Conservation (phyloP, 1,139 yeast genomes). For the Yamadazyma aaseri region DNA sequence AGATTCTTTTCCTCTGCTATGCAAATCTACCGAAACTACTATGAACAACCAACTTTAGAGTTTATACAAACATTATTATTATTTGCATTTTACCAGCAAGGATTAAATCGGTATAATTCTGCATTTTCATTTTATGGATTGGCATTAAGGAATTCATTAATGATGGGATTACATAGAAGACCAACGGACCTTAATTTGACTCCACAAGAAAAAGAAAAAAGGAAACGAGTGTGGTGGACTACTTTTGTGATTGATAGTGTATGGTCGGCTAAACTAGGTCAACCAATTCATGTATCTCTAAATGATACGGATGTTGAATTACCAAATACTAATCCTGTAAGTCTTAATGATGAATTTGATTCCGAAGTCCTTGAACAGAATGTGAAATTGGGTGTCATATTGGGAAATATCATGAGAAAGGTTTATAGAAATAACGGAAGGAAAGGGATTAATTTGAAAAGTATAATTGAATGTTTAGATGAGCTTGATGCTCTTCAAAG, state of each 20-base stretch:
- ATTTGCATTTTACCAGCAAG: conserved; percentile 15
- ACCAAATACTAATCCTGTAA: conserved; percentile 8
- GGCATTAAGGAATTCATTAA: conserved; percentile 12
- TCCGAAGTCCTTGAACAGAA: conserved; percentile 8
- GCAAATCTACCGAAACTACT: conserved; percentile 11
- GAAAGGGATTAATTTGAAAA: conserved; percentile 10
- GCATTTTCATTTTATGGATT: conserved; percentile 14
- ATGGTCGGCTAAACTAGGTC: conserved; percentile 15
- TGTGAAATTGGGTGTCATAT: conserved; percentile 9
- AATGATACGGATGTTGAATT: conserved; percentile 12
- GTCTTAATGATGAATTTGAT: conserved; percentile 10
- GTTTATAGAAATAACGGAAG: conserved; percentile 8
- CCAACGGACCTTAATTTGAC: conserved; percentile 4
- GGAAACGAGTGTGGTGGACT: conserved; percentile 16
- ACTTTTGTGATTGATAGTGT: conserved; percentile 12
- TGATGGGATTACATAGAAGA: conserved; percentile 13
- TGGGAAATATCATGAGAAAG: conserved; percentile 11
- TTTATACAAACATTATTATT: conserved; percentile 12
- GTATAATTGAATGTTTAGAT: conserved; percentile 12
- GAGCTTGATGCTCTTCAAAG: conserved; percentile 11
- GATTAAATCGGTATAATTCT: conserved; percentile 12
- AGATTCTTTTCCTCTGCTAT: conserved; percentile 14
- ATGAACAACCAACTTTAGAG: conserved; percentile 11
- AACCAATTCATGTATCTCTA: conserved; percentile 11
- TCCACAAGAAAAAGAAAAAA: conserved; percentile 9